These are phyloP conservation scores for Linnemannia zychae DNA, from an alignment of 192 early-diverging fungal species.

Conservation along the genomic window DNA sequence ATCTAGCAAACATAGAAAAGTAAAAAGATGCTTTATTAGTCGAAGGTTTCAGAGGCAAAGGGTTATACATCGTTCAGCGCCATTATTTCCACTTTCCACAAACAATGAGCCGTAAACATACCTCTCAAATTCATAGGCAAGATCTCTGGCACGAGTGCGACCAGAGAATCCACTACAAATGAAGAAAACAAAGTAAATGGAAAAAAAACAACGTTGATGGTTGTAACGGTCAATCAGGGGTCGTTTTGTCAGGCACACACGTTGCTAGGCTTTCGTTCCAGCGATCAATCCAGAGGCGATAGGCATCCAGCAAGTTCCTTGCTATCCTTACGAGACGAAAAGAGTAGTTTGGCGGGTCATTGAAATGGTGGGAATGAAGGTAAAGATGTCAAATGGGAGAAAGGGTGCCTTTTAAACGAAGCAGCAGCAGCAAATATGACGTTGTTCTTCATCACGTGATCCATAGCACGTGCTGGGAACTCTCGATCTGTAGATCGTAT, in stretches of 20 bases:
- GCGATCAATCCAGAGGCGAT: background rate
- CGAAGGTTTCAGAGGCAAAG: no score
- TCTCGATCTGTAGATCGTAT: no score
- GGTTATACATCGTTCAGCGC: no score
- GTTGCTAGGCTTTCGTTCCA: background rate
- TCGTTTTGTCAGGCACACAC: background rate
- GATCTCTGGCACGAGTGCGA: constrained; percentile 88
- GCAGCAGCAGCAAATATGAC: no score
- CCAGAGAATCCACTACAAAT: constrained; percentile 76
- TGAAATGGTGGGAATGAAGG: background rate
- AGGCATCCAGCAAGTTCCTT: background rate
- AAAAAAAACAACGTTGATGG: background rate
- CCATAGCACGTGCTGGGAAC: background rate
- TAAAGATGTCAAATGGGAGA: background rate
- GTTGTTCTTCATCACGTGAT: background rate
- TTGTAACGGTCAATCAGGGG: background rate
- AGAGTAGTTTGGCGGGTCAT: constrained; percentile 30
- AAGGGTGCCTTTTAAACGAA: background rate
- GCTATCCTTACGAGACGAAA: constrained; percentile 42
- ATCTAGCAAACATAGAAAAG: constrained; percentile 62
- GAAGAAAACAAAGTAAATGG: background rate
- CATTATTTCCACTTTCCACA: no score
- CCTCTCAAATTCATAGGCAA: constrained; percentile 97
- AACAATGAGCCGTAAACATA: constrained; percentile 45
- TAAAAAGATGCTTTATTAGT: background rate